A percentile compares a stretch with the other conserved stretches of the same genome.
These are phyloP conservation scores for Epichloe scottii DNA, from an alignment of 2,329 filamentous ascomycete genomes.

Conservation along the genomic window DNA sequence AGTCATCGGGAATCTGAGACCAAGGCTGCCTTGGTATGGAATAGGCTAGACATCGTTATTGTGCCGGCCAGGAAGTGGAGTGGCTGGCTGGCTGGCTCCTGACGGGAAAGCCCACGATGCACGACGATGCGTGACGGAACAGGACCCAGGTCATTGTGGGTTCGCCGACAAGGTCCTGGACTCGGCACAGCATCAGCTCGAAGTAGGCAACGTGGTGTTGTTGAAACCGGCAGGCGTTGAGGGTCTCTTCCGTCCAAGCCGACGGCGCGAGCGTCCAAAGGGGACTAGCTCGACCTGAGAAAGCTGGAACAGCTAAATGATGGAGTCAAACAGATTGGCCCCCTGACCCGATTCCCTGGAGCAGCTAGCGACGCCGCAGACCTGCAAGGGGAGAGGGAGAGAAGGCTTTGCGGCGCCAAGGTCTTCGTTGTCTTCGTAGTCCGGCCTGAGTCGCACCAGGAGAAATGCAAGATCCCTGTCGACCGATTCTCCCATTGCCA, in stretches of 20 bases:
- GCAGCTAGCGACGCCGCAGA: not conserved
- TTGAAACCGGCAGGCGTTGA: conserved; percentile 3
- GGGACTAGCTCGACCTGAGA: not conserved
- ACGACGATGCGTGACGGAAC: not conserved
- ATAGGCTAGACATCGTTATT: not conserved
- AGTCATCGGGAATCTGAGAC: conserved; percentile 10
- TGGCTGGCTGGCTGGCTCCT: not conserved
- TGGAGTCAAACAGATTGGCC: conserved; percentile 1
- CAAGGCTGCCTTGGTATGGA: conserved; percentile 6
- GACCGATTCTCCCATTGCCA: not conserved
- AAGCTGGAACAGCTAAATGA: not conserved
- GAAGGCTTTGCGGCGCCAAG: not conserved
- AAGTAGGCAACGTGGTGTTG: not conserved
- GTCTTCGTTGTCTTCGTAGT: not conserved
- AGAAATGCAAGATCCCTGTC: not conserved
- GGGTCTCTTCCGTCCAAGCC: not conserved
- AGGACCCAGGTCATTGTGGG: not conserved
- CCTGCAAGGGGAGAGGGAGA: not conserved
- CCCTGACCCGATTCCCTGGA: not conserved
- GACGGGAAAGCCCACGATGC: not conserved
- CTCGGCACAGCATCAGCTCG: not conserved
- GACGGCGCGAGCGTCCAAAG: not conserved
- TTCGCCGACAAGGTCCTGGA: not conserved
- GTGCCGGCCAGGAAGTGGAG: not conserved
- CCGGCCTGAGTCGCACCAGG: not conserved